These are phyloP conservation scores for Centella asiatica DNA, from an alignment of 129 eudicot species.

Conservation along the genomic window DNA sequence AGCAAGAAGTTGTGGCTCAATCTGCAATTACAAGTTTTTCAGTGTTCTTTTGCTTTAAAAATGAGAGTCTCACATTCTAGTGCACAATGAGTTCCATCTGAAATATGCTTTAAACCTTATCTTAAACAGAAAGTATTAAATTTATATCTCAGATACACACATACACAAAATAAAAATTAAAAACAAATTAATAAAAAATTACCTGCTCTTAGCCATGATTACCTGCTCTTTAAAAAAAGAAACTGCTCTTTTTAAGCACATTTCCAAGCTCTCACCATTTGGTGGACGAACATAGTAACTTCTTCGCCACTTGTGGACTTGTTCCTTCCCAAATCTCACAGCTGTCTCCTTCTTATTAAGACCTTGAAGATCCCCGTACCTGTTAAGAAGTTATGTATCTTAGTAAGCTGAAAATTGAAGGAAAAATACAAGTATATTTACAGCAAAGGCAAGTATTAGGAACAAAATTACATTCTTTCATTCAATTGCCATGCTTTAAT, in stretches of 20 bases:
- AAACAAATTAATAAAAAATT: background rate
- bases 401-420: background rate
- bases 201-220: conserved; percentile 17
- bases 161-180: too few species aligned
- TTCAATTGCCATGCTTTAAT: conserved; percentile 79
- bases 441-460: background rate
- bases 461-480: conserved; percentile 62
- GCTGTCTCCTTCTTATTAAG: conserved; percentile 80
- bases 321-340: conserved; percentile 68
- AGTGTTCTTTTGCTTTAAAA: conserved; percentile 1
- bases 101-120: background rate
- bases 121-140: background rate
- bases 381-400: conserved; percentile 14
- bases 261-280: conserved; percentile 88
- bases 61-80: background rate
- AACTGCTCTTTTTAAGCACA: conserved; percentile 83
- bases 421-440: background rate
- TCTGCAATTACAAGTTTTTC: conserved; percentile 28
- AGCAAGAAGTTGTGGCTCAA: conserved; percentile 64
- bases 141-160: background rate
- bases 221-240: conserved; percentile 68
- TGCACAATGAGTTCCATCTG: background rate
- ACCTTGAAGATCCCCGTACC: conserved; percentile 89
- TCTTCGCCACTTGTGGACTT: conserved; percentile 81
- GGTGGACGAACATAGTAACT: conserved; percentile 77